Base-by-base conservation (phyloP, 495 filamentous ascomycete species). In the Penicillium maclennaniae region DNA sequence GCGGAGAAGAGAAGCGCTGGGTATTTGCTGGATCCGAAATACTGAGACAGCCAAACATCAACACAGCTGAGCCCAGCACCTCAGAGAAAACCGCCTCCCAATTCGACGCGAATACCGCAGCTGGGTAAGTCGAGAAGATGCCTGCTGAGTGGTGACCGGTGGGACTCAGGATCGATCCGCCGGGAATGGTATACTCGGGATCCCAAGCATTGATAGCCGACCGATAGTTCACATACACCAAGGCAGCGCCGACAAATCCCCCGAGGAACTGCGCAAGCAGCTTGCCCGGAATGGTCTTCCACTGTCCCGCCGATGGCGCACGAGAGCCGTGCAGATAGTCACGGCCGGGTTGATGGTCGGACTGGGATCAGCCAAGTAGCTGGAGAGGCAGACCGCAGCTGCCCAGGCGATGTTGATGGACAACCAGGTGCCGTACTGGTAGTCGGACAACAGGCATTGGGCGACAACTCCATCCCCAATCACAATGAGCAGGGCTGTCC, bases 331-430 rank as follows among this genome's bases (percentile, higher is more conserved):
- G 16, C 55, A 56, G 28, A 71, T 55, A 15, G 63, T 64, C 40
- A 64, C 58, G 8, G 68, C 68, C 1, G 68, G 68, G 43, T 71
- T 71, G 45, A 65, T 67, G 36, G 58, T 48, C 3, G 68, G 68
- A 38, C 68, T 63, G 28, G 68, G 68, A 39, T 67, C 54, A 28
- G 61, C 54, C 12, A 71, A 21, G 36, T 66, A 71, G 43, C 62
- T 59, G 0, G 68, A 59, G 7, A 71, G 59, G 34, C 52, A 60
- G 44, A 71, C 68, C 0, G 68, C 31, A n/a, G 66, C 51, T 1
- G 68, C 68, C 68, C 68, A 71, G 36, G 68, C 63, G 7, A 71
- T 34, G 50, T 71, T 71, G 54, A 71, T 71, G 25, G 68, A 71
- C 17, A 71, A 40, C 68, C 68, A 71, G 53, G 68, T 71, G 44